Base-by-base conservation (phyloP, 306 rosid genomes). In the Pterocarpus macrocarpus region DNA sequence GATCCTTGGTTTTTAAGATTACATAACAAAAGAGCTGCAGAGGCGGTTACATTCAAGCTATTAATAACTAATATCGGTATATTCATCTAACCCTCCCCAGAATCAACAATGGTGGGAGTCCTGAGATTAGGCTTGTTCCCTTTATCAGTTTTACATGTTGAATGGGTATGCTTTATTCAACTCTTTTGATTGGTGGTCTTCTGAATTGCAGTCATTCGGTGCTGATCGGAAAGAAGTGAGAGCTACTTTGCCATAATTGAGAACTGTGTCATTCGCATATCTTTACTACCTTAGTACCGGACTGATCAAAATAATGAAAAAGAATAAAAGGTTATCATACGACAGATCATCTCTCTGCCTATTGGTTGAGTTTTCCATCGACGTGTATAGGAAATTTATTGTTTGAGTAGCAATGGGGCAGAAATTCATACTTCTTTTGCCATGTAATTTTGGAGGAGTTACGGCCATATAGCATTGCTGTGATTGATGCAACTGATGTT, bases 221-320 rank as follows among this genome's bases (percentile, higher is more conserved):
- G 41, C 87, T 9, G 99, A 95, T 71, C 85, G 99, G 89, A 95
- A 93, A 86, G 98, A 89, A 90, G 55, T 90, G 8, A 89, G 85
- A 85, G 89, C 59, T 62, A 87, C 73, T 38, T 93, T 95, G 70
- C 96, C 97, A 35, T 95, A 68, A 85, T 77, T 71, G 14, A 66
- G 36, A 49, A 58, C 12, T 63, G 47, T n/a, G n/a, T 73, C 52
- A 28, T 45, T 72, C 7, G 70, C 66, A 43, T 57, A 63, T 73
- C 56, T n/a, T 79, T 68, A 34, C 30, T 32, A 35, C 59, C 14
- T 8, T 3, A 56, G 78, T 53, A 76, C 82, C 65, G 3, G 64
- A 72, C 71, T 78, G 63, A 32, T 79, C 81, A 62, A 52, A 62
- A 76, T 56, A 59, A 36, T 53, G 78, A 84, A 16, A 16, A 71